Base-by-base conservation (phyloP, 1,284 basidiomycete genomes). In the Boletus hoseneyae region DNA sequence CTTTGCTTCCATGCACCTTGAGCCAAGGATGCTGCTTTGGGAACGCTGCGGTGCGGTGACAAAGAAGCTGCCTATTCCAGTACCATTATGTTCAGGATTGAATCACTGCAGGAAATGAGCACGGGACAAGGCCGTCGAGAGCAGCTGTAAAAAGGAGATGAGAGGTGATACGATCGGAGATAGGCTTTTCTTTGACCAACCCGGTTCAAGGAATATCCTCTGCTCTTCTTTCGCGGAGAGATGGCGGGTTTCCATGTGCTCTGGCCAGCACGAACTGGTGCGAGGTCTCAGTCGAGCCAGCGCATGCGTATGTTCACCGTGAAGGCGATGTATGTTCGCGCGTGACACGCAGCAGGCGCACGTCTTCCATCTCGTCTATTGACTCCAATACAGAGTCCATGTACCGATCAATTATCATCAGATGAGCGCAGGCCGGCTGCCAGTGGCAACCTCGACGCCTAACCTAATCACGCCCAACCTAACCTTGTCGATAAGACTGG, bases 151-250 rank as follows among this genome's bases (percentile, higher is more conserved):
- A 25, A 21, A 18, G 42, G 35, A 79, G 50, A 38, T 56, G 52
- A 40, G 54, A 56, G 33, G 40, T 55, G n/a, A n/a, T n/a, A n/a
- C n/a, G 51, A 65, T 58, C 54, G 60, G 57, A 57, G 63, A 67
- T 70, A 73, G 45, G 73, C 61, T 45, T 69, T 74, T 36, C 34
- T 47, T 53, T 64, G 59, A 29, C 68, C 66, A 38, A 35, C 45
- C 23, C 33, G 30, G 45, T 36, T 23, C 18, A 18, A 40, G 50
- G 49, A 36, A 23, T 30, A 41, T 16, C 50, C 36, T 44, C 38
- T 39, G 40, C 15, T 32, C 27, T 48, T 44, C 41, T 41, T 50
- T 48, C 46, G 50, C 47, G 52, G 51, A 45, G 48, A 45, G 50
- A 48, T 42, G 41, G 42, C 41, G 49, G 49, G 41, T 41, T 25